Conservation (phyloP, 2,329 filamentous ascomycete species). For the Diaporthe destruens region DNA sequence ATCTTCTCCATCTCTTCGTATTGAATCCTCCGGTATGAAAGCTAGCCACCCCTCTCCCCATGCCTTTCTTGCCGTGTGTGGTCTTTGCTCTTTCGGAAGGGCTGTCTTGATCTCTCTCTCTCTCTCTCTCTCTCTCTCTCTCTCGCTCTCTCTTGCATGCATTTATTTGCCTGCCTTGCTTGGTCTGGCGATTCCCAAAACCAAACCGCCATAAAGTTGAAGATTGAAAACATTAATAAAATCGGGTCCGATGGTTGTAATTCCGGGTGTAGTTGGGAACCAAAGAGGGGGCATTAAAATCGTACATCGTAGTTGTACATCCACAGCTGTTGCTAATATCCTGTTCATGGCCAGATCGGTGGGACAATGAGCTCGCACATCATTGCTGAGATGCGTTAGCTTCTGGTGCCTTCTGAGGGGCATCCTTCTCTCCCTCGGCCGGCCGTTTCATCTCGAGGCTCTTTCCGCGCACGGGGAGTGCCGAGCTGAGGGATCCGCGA, state of each 20-base stretch:
- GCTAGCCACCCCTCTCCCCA: slow-evolving; percentile 22
- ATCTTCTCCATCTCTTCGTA: neutral
- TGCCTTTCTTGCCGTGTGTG: slow-evolving; percentile 16
- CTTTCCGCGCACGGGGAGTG: slow-evolving; percentile 57
- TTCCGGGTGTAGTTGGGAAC: slow-evolving; percentile 32
- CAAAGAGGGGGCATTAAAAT: slow-evolving; percentile 29
- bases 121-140: neutral
- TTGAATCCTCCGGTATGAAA: neutral
- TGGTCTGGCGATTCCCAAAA: slow-evolving; percentile 20
- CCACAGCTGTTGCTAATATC: slow-evolving; percentile 32
- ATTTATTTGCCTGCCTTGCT: neutral
- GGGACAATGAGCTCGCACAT: neutral
- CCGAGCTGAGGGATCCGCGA: slow-evolving; percentile 46
- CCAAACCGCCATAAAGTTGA: slow-evolving; percentile 28
- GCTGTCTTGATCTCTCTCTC: slow-evolving; percentile 25
- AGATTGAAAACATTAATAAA: slow-evolving; percentile 39
- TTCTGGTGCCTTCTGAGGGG: slow-evolving; percentile 32
- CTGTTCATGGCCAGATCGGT: slow-evolving; percentile 11
- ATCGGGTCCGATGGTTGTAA: slow-evolving; percentile 28
- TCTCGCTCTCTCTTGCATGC: no score
- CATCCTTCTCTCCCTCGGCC: slow-evolving; percentile 52
- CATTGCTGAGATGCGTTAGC: slow-evolving; percentile 31
- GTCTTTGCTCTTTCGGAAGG: slow-evolving; percentile 3
- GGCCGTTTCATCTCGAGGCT: slow-evolving; percentile 61
- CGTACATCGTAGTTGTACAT: slow-evolving; percentile 38